A percentile compares a stretch with the other conserved stretches of the same genome.
Evolutionary conservation across 2,329 filamentous ascomycete genomes (phyloP).

Genomic region (Alternaria sp.): DNA sequence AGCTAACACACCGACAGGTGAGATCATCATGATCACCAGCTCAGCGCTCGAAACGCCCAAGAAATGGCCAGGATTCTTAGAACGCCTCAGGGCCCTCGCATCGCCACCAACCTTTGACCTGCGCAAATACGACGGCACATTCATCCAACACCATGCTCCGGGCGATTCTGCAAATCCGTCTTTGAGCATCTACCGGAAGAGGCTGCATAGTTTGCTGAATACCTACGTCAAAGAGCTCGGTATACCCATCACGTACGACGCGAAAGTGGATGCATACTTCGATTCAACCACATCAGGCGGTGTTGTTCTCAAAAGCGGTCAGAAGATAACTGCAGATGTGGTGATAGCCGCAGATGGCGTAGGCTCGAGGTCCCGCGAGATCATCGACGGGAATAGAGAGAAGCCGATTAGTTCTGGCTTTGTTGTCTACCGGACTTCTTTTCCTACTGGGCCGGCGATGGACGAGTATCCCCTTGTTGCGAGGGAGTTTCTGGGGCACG

Average conservation of each 20-base stretch:
- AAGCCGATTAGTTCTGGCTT: slow-evolving; percentile 7
- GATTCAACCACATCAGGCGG: not conserved
- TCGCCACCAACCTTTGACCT: not conserved
- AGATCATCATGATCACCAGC: not conserved
- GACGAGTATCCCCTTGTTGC: slow-evolving; percentile 8
- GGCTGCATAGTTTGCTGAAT: not conserved
- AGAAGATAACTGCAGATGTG: slow-evolving; percentile 1
- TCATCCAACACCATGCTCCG: not conserved
- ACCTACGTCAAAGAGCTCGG: slow-evolving; percentile 1
- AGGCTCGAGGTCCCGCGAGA: slow-evolving; percentile 8
- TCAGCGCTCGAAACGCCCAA: not conserved
- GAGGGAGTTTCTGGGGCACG: not conserved
- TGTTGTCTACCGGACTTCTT: not conserved
- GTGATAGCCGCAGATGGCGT: slow-evolving; percentile 13
- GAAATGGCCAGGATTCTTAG: slow-evolving; percentile 4
- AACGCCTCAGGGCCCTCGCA: not conserved
- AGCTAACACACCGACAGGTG: not conserved
- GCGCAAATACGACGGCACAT: not conserved
- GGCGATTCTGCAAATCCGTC: not conserved
- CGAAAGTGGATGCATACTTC: not conserved
- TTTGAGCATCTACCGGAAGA: not conserved
- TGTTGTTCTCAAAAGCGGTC: not conserved
- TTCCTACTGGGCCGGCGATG: not conserved
- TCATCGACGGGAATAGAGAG: slow-evolving; percentile 3
- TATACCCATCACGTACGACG: slow-evolving; percentile 1